These are phyloP conservation scores for Cystofilobasidium bisporidii DNA, from an alignment of 768 basidiomycete genomes.

Conservation along the genomic window DNA sequence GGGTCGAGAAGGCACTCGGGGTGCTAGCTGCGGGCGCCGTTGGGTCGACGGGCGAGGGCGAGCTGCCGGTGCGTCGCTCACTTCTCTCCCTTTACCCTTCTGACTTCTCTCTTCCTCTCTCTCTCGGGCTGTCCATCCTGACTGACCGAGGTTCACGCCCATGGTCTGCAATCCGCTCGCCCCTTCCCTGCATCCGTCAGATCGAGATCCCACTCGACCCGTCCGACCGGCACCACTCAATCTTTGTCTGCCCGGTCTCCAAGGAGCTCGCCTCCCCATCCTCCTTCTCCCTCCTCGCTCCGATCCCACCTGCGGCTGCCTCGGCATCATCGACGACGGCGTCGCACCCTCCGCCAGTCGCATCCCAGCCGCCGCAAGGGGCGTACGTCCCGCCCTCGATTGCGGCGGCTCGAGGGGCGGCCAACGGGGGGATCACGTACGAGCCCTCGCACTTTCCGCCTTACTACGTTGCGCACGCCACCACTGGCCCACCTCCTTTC, in stretches of 20 bases:
- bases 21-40: constrained; percentile 80
- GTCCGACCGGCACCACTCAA: constrained; percentile 86
- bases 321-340: too few relatives aligned
- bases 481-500: not conserved
- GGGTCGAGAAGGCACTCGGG: constrained; percentile 86
- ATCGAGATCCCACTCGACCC: constrained; percentile 85
- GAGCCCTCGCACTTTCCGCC: too few relatives aligned
- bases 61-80: constrained; percentile 60
- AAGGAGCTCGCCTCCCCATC: constrained; percentile 77
- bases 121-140: too few relatives aligned
- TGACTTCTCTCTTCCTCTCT: not conserved
- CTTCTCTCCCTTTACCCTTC: not conserved
- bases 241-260: constrained; percentile 94
- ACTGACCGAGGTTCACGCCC: too few relatives aligned
- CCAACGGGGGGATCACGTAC: too few relatives aligned
- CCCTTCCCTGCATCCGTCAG: too few relatives aligned
- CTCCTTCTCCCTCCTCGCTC: not conserved
- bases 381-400: not conserved
- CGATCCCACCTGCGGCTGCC: too few relatives aligned
- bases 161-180: too few relatives aligned
- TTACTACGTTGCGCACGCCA: too few relatives aligned
- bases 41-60: constrained; percentile 79
- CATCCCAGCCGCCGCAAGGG: not conserved
- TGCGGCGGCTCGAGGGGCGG: too few relatives aligned
- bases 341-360: not conserved